Conservation (phyloP, 768 basidiomycete species). For the Phanerodontia chrysosporium region DNA sequence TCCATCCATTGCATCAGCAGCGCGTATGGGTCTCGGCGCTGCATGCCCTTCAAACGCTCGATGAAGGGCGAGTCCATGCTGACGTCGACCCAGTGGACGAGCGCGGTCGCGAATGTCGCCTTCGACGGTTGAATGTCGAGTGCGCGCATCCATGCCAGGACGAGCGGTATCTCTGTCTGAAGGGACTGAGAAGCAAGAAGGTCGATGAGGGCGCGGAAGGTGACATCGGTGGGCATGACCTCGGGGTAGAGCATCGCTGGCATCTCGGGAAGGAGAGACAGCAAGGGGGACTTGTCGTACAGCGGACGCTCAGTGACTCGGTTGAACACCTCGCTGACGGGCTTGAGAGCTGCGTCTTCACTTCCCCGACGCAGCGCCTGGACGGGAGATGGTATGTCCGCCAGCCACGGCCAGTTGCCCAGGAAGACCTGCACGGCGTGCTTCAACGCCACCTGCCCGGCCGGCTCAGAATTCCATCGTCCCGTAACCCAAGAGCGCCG, state of each 20-base stretch:
- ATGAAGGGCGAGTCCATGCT: constrained; percentile 57
- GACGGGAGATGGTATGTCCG: constrained; percentile 34
- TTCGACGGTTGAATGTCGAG: constrained; percentile 48
- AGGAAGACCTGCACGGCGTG: constrained; percentile 27
- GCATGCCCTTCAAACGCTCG: constrained; percentile 35
- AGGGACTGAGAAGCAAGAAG: constrained; percentile 50
- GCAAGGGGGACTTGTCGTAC: constrained; percentile 13
- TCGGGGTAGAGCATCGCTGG: constrained; percentile 28
- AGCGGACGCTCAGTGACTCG: constrained; percentile 20
- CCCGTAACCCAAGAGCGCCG: constrained; percentile 25
- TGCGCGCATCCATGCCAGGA: constrained; percentile 71
- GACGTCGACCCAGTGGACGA: constrained; percentile 73
- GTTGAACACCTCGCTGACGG: constrained; percentile 26
- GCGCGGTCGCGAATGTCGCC: constrained; percentile 52
- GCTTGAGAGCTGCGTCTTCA: constrained; percentile 19
- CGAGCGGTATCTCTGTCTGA: constrained; percentile 58
- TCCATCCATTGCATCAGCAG: constrained; percentile 48
- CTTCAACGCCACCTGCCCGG: constrained; percentile 25
- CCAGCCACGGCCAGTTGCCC: constrained; percentile 48
- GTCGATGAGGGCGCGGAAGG: constrained; percentile 56
- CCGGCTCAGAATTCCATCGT: constrained; percentile 25
- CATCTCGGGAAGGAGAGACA: not conserved
- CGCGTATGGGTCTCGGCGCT: constrained; percentile 37
- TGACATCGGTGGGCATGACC: constrained; percentile 45
- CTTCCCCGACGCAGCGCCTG: constrained; percentile 26